Evolutionary conservation across 176 grass and related monocot genomes (phyloP).

Genomic region (Aegilops tauschii): DNA sequence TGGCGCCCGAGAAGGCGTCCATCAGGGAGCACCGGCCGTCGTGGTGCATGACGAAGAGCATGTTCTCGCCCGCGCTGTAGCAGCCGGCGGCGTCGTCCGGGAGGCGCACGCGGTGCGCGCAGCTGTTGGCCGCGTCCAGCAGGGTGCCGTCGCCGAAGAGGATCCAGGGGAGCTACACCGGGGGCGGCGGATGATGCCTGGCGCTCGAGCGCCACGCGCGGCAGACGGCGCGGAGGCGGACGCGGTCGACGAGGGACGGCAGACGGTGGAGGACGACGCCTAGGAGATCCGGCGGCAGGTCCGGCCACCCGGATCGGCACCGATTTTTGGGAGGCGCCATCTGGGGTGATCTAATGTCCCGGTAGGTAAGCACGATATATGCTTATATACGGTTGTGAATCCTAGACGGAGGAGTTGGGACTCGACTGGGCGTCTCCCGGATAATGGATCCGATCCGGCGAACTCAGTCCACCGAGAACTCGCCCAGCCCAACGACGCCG

Average conservation of each 20-base stretch:
- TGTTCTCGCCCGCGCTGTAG: neutral
- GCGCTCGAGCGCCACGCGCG: neutral
- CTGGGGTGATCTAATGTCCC: too few relatives aligned
- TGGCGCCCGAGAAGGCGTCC: neutral
- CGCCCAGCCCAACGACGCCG: too few relatives aligned
- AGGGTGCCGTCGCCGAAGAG: neutral
- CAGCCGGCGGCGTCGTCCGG: neutral
- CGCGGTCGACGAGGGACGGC: neutral
- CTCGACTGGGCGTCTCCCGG: too few relatives aligned
- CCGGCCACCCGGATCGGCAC: neutral
- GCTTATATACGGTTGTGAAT: too few relatives aligned
- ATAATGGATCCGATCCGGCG: neutral
- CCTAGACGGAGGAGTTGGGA: too few relatives aligned
- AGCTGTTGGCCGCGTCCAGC: neutral
- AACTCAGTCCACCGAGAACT: too few relatives aligned
- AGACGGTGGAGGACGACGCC: neutral
- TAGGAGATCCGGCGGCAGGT: neutral
- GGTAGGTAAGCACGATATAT: too few relatives aligned
- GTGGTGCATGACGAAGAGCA: neutral
- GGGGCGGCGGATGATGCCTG: neutral
- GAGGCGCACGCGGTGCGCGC: neutral
- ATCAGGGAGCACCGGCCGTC: conserved; percentile 6
- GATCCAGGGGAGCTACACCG: neutral
- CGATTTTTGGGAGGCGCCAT: neutral
- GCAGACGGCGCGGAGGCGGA: neutral